Evolutionary conservation across 164 flowering plant genomes (phyloP), one percentile per base, ranked within the genome.

Genomic region (Amborella trichopoda): DNA sequence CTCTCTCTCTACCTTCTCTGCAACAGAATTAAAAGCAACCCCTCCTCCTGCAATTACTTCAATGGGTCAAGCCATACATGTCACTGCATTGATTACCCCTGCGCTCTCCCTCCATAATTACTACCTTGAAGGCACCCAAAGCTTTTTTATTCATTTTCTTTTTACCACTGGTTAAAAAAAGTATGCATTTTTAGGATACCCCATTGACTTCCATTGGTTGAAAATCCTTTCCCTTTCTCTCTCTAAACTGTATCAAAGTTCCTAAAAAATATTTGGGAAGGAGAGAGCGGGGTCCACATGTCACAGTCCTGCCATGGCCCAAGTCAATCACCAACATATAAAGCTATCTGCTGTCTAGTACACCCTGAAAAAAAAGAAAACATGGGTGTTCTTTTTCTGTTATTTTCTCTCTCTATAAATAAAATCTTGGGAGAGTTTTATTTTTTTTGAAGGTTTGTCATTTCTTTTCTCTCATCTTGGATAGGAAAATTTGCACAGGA

Each of bases 31-130:
- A 64, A 59, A 59, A 27, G 49, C 59, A 43, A 28, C 28, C 49
- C 33, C 19, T 26, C 23, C 21, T 24, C 26, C 23, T 13, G 40
- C 61, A 54, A 64, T 59, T 61, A 52, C 64, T 45, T 44, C 51
- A 38, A 27, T n/a, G 56, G 44, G 44, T 54, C 57, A 50, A 61
- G 58, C 48, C 63, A 60, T 54, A 60, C 60, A 57, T 65, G 64
- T 54, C 17, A n/a, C 63, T 47, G 68, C 74, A 72, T 72, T 66
- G 58, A 66, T 58, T 66, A 61, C 59, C 41, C 45, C 50, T 21
- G 27, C 46, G 19, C 38, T 21, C 26, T 28, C 46, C 49, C 45
- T 22, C 59, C 48, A 40, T 59, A 12, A 38, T 59, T 22, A 30
- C 48, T 32, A 2, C 44, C 17, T 44, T 22, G 45, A 42, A 33